Base-by-base conservation (phyloP, 108 stramenopile species). In the Stephanodiscus triporus region DNA sequence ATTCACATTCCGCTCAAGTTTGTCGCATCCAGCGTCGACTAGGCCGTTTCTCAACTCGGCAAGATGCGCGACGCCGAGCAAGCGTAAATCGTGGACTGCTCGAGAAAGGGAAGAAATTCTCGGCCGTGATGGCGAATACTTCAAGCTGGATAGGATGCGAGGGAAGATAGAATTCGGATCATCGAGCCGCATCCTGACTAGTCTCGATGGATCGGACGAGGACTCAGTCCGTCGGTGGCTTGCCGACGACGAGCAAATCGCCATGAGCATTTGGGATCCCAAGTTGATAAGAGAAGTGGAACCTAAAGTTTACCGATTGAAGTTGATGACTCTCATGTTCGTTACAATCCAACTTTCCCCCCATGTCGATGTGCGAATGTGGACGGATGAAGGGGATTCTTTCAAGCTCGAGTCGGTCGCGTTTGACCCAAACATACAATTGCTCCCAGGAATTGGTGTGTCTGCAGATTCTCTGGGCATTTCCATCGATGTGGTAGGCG, bases 291-390 rank as follows among this genome's bases (percentile, higher is more conserved):
- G 37, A 16, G 87, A 87, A 20, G 32, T 87, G 43, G 80, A 78
- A 20, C 64, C 88, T 9, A 62, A 71, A 34, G 72, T 88, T 8
- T 93, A 87, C 68, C 75, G 86, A 53, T 63, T 93, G 42, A 86
- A 88, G 68, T 60, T 87, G 29, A 93, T 93, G 92, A 87, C 78
- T 30, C 66, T 93, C 29, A 87, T 89, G 84, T 93, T 93, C 68
- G 87, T 93, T 14, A 91, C 92, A 4, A 80, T 93, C 19, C 80
- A 88, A 59, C 76, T 91, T 22, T 67, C 85, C 13, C 92, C 92
- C 8, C 80, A 76, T 29, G 92, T 93, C 7, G 90, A 91, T 77
- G 69, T 91, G 8, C 54, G 86, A 37, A 91, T 93, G 90, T 89
- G 84, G 83, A 88, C 89, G 4, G 79, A 84, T 24, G 58, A 45